Evolutionary conservation across 78 protist genomes (phyloP), one percentile per base, ranked within the genome.

Genomic region (Creolimax fragrantissima): DNA sequence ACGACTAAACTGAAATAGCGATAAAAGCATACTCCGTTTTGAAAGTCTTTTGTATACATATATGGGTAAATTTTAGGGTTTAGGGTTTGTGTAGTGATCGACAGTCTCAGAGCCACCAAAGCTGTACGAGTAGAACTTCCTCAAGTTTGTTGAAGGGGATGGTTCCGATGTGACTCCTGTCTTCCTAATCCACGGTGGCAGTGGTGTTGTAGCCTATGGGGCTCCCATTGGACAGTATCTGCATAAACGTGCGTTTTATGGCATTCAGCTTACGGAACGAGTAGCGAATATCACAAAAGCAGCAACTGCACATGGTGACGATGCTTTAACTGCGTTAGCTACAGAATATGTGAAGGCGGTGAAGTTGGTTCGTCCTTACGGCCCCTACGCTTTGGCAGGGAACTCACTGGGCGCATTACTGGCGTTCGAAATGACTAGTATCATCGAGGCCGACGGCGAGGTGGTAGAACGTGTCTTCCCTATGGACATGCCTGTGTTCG

Each of bases 391-490:
- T 36, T 32, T 88, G 44, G 90, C 85, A 5, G 90, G 90, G 47
- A n/a, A n/a, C 7, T 88, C 90, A 35, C 44, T 88, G 17, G 90
- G 90, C 6, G 90, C 45, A 6, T 5, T n/a, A 17, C 7, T 88
- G 17, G 90, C 90, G 36, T 88, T 6, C 67, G 90, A 88, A 74
- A 88, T 88, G 90, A 2, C 90, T 36, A n/a, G 85, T 32, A 84
- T 84, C 11, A 17, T 84, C 85, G 88, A 84, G 88, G 88, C 11
- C 0, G 45, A 42, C 17, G 88, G 88, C 17, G 88, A 84, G 88
- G 45, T 42, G 35, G 88, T 84, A 11, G 88, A 84, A 2, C 11
- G 45, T 32, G 24, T 84, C 24, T 11, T 84, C 41, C 41, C 88
- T 32, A 84, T 84, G 88, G 88, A 84, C 24, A 84, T 84, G 88